Evolutionary conservation across 495 filamentous ascomycete species (phyloP).

Genomic region (Tuber borchii): DNA sequence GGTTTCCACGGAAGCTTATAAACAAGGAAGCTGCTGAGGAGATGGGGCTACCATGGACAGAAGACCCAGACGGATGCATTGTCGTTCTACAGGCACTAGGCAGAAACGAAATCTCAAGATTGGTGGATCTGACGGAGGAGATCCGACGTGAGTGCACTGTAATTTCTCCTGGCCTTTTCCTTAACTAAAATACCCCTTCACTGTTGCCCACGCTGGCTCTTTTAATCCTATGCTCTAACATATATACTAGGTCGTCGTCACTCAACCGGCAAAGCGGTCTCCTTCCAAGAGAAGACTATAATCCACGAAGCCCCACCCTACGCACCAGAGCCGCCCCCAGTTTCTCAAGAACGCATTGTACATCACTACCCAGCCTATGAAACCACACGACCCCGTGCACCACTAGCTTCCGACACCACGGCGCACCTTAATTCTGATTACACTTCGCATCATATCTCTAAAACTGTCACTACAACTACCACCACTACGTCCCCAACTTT

Average conservation of each 20-base stretch:
- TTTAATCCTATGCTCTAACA: constrained; percentile 15
- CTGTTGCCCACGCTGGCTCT: neutral
- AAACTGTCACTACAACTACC: constrained; percentile 32
- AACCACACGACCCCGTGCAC: constrained; percentile 19
- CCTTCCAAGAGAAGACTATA: constrained; percentile 32
- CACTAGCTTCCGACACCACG: constrained; percentile 26
- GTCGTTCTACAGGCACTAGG: constrained; percentile 35
- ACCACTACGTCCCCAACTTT: constrained; percentile 33
- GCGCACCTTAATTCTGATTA: constrained; percentile 22
- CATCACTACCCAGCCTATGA: constrained; percentile 14
- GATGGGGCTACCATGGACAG: constrained; percentile 29
- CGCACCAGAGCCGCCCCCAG: constrained; percentile 23
- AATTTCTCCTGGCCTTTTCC: constrained; percentile 29
- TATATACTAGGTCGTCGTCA: constrained; percentile 23
- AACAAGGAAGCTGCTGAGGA: constrained; percentile 37
- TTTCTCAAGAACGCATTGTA: constrained; percentile 18
- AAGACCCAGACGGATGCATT: constrained; percentile 34
- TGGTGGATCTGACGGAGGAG: constrained; percentile 40
- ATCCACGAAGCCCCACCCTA: constrained; percentile 32
- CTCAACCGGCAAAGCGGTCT: constrained; percentile 36
- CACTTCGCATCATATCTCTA: constrained; percentile 30
- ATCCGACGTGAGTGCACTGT: constrained; percentile 42
- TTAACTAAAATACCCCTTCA: neutral
- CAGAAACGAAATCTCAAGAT: constrained; percentile 33
- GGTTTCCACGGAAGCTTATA: constrained; percentile 38